Base-by-base conservation (phyloP, 306 rosid genomes). In the Rosa chinensis region DNA sequence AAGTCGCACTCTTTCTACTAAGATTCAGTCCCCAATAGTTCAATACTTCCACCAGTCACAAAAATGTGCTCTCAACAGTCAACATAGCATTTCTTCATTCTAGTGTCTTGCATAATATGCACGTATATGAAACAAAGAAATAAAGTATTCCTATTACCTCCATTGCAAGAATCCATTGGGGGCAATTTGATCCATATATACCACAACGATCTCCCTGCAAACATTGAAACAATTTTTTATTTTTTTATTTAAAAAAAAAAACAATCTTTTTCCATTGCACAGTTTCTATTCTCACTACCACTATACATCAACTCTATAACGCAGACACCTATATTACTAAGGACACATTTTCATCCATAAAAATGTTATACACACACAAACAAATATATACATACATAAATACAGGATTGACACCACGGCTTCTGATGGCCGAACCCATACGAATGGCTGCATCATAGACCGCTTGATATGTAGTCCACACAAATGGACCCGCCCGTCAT, bases 141-240 rank as follows among this genome's bases (percentile, higher is more conserved):
- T n/a, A n/a, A n/a, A n/a, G n/a, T n/a, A n/a, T n/a, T 35, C 18
- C 48, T 37, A 14, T 50, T 82, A 93, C 98, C 98, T 91, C 97
- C 98, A 93, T 91, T 84, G 97, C 87, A 71, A 88, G 89, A 49
- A 93, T 77, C 98, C 98, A 93, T 74, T 91, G 91, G 10, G 98
- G 91, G 64, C 95, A 91, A 73, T 93, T 93, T 63, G 97, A 84
- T 2, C 98, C 98, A 58, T 79, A 90, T 66, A 91, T 93, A 66
- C 98, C 98, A 79, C 98, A 93, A 64, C 90, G 92, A 78, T 88
- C 91, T 45, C 98, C 97, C 98, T 94, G 72, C 56, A 59, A 39
- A 82, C 55, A 78, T 48, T 61, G 7, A 56, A 40, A 74, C 28
- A 39, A n/a, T n/a, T n/a, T n/a, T n/a, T n/a, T n/a, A n/a, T n/a